A percentile compares a stretch with the other conserved stretches of the same genome.
phyloP scores from a whole-genome alignment of 306 rosid species.

The Rosa rugosa region DNA sequence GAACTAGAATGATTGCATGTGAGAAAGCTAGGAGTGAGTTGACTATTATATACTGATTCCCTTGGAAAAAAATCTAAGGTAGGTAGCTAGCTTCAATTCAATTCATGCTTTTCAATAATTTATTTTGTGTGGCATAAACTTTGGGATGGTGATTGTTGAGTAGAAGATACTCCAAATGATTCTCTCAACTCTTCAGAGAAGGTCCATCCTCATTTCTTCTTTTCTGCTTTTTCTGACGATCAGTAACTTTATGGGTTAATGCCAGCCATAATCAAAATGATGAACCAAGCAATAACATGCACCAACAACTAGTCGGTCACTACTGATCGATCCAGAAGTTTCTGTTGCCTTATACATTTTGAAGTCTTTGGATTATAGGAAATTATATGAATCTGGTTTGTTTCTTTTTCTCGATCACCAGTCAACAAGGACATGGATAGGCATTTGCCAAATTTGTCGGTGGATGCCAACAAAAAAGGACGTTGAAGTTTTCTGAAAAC shows the following conservation, averaged over 20 bases:
- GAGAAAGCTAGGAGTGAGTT: constrained; percentile 24
- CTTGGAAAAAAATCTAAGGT: not conserved
- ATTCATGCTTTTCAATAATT: constrained; percentile 2
- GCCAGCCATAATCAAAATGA: constrained; percentile 15
- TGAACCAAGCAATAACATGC: constrained; percentile 9
- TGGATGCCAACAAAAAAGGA: not conserved
- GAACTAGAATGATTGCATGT: constrained; percentile 25
- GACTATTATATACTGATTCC: constrained; percentile 18
- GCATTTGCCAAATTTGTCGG: not conserved
- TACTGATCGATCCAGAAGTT: not conserved
- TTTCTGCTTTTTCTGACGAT: not conserved
- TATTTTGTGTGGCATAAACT: constrained; percentile 6
- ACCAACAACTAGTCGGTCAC: constrained; percentile 6
- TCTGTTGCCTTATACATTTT: not conserved
- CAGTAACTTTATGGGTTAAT: not conserved
- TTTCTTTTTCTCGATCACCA: not conserved
- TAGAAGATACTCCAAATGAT: constrained; percentile 25
- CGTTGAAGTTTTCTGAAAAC: not conserved
- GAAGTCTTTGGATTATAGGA: not conserved
- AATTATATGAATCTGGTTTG: not conserved
- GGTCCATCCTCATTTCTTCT: not conserved
- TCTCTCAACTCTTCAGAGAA: not conserved
- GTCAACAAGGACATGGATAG: not conserved
- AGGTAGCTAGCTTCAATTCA: not conserved
- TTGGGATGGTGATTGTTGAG: constrained; percentile 28